Evolutionary conservation across 1,284 basidiomycete genomes (phyloP), one percentile per base, ranked within the genome.

Genomic region (Rhodotorula sp.): DNA sequence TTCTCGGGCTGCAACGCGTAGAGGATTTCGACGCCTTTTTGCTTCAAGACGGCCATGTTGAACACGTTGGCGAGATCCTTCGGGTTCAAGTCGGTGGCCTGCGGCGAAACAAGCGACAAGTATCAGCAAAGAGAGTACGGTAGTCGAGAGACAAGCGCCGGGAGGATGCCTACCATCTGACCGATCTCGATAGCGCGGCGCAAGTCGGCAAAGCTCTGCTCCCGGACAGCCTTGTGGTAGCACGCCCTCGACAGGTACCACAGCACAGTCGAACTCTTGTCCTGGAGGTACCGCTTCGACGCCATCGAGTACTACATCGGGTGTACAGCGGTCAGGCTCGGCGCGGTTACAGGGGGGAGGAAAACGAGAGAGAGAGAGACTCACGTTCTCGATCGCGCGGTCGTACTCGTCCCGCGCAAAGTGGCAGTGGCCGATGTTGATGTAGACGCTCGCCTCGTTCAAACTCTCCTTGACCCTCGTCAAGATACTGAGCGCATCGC

Each of bases 1-100:
- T 91, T 92, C 22, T 87, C 83, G 0, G 89, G 85, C 3, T 85
- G 84, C 29, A 94, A 82, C 1, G 87, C 84, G 71, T 93, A 87
- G 60, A 96, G 82, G 82, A 96, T 86, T 80, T 96, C 93, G 0
- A 91, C 90, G 0, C 91, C 89, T 81, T 95, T 95, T 80, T 97
- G 94, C 80, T 94, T 88, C 49, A 97, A 92, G 89, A 96, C 93
- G 65, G 93, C 94, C 78, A 96, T 91, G 80, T 97, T 97, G 82
- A 95, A 97, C 55, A 91, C 75, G 63, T 90, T 88, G 8, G 91
- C 90, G 77, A 93, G 93, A 82, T 97, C 94, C 68, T 84, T 85
- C 0, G 93, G 92, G 76, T 89, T 87, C 29, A 93, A 80, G 77
- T 91, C 88, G 37, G 90, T 83, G 1, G 93, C 93, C 90, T 94